Evolutionary conservation across 2,329 filamentous ascomycete species (phyloP).

Genomic region (Teratosphaeria nubilosa): DNA sequence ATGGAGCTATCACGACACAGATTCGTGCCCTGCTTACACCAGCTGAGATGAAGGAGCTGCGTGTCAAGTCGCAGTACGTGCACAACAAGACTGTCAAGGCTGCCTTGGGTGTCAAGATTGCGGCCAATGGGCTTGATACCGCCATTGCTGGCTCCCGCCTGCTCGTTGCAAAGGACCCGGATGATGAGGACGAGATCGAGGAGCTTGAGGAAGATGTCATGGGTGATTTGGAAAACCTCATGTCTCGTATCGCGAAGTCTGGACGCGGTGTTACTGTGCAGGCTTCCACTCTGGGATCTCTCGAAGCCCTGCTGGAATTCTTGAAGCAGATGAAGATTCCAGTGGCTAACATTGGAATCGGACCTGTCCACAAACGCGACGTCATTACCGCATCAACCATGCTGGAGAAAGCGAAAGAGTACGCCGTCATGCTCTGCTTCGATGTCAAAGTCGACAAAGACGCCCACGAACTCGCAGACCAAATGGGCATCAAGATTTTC

Average conservation of each 20-base stretch:
- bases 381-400: slow-evolving; percentile 90
- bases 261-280: slow-evolving; percentile 94
- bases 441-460: slow-evolving; percentile 99
- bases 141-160: slow-evolving; percentile 94
- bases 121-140: slow-evolving; percentile 86
- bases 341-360: slow-evolving; percentile 92
- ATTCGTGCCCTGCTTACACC: slow-evolving; percentile 90
- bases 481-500: slow-evolving; percentile 94
- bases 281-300: slow-evolving; percentile 90
- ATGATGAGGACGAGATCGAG: slow-evolving; percentile 65
- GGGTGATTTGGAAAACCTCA: slow-evolving; percentile 81
- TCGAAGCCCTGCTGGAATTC: slow-evolving; percentile 95
- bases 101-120: slow-evolving; percentile 96
- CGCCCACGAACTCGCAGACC: slow-evolving; percentile 78
- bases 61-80: slow-evolving; percentile 91
- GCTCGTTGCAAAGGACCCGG: slow-evolving; percentile 85
- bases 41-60: slow-evolving; percentile 82
- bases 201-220: slow-evolving; percentile 96
- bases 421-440: slow-evolving; percentile 98
- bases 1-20: slow-evolving; percentile 89
- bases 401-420: slow-evolving; percentile 91
- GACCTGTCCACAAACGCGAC: slow-evolving; percentile 95
- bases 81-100: slow-evolving; percentile 99
- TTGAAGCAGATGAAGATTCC: slow-evolving; percentile 93
- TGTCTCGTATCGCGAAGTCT: slow-evolving; percentile 83